Percentiles rank a stretch among this genome's conserved stretches.
Conservation (phyloP, 2,329 filamentous ascomycete species). For the Colletotrichum truncatum region DNA sequence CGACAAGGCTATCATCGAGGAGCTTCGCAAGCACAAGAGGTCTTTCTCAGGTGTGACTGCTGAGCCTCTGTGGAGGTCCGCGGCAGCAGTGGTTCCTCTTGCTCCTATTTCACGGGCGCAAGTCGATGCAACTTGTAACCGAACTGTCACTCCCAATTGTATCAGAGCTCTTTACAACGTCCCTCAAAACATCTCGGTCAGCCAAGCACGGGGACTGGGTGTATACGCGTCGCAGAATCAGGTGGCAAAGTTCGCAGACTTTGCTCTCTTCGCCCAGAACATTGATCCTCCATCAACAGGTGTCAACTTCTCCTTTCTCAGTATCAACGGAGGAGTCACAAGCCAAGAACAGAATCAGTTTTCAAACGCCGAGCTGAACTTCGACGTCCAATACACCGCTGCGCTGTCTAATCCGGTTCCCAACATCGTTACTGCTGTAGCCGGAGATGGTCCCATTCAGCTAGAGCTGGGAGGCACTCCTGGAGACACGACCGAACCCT, state of each 20-base stretch:
- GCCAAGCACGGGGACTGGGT: slow-evolving; percentile 38
- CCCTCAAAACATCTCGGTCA: slow-evolving; percentile 41
- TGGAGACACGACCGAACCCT: slow-evolving; percentile 66
- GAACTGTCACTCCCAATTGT: slow-evolving; percentile 52
- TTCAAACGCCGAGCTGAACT: slow-evolving; percentile 45
- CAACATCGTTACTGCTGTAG: slow-evolving; percentile 43
- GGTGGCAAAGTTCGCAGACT: slow-evolving; percentile 62
- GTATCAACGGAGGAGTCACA: slow-evolving; percentile 62
- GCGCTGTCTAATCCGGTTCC: slow-evolving; percentile 44
- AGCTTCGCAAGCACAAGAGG: slow-evolving; percentile 8
- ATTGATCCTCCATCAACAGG: slow-evolving; percentile 62
- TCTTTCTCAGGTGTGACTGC: not conserved
- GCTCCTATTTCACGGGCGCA: not conserved
- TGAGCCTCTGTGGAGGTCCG: not conserved
- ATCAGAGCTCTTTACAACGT: slow-evolving; percentile 55
- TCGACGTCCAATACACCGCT: slow-evolving; percentile 47
- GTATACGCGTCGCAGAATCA: slow-evolving; percentile 50
- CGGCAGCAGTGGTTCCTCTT: not conserved
- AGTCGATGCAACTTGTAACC: slow-evolving; percentile 42
- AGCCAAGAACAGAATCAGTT: slow-evolving; percentile 50
- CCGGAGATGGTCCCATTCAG: slow-evolving; percentile 38
- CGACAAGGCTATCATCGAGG: not conserved
- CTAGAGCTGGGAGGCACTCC: not conserved
- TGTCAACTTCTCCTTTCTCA: slow-evolving; percentile 64
- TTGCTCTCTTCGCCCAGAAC: slow-evolving; percentile 62